These are phyloP conservation scores for Barbarea vulgaris DNA, from an alignment of 345 rosid species.

Conservation along the genomic window DNA sequence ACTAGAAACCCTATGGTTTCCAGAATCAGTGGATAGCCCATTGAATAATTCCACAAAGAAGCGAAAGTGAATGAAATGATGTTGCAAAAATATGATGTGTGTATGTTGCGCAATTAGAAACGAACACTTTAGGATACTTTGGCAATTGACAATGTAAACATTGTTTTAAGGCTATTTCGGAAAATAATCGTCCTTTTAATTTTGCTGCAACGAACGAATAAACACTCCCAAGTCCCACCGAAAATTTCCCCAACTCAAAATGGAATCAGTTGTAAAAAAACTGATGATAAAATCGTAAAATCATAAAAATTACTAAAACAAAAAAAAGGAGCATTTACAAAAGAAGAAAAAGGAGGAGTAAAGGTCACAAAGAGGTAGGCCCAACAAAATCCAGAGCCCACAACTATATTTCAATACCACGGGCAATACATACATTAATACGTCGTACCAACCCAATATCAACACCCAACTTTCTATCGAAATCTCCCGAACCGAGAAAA, in stretches of 20 bases:
- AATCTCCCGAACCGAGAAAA: conserved; percentile 17
- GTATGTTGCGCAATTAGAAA: too few relatives aligned
- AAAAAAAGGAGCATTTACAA: not conserved
- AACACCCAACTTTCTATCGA: not conserved
- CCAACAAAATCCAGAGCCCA: conserved; percentile 37
- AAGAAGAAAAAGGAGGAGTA: not conserved
- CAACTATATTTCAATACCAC: conserved; percentile 20
- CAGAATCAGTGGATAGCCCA: too few relatives aligned
- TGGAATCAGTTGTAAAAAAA: not conserved
- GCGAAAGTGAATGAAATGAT: too few relatives aligned
- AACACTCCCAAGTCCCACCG: not conserved
- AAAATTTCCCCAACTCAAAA: not conserved
- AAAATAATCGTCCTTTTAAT: not conserved
- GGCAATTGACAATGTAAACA: too few relatives aligned
- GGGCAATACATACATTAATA: conserved; percentile 30
- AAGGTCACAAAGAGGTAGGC: conserved; percentile 23
- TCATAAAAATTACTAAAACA: not conserved
- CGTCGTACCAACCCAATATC: conserved; percentile 14
- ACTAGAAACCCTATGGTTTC: too few relatives aligned
- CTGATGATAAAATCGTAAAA: not conserved
- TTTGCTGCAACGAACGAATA: not conserved
- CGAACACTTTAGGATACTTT: not conserved
- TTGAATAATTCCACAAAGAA: too few relatives aligned
- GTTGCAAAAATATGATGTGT: too few relatives aligned
- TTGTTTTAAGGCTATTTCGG: not conserved